These are phyloP conservation scores for Pseudozyma sp. DNA, from an alignment of 1,284 basidiomycete species.

Conservation along the genomic window DNA sequence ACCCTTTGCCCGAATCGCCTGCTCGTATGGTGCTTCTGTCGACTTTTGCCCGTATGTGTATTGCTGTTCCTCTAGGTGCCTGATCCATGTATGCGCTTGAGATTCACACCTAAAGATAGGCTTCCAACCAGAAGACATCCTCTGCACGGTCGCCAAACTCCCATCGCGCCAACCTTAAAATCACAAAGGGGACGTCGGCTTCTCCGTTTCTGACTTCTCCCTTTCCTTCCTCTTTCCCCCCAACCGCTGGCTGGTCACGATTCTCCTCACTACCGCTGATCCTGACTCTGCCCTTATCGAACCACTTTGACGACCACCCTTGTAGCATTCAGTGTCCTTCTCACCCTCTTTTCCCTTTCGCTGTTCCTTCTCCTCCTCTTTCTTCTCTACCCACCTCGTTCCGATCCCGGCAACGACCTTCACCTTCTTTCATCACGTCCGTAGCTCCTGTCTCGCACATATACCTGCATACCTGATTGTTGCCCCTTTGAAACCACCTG, in stretches of 20 bases:
- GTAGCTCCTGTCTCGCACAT: constrained; percentile 23
- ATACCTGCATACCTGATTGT: constrained; percentile 18
- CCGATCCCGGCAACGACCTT: not conserved
- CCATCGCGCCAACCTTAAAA: constrained; percentile 17
- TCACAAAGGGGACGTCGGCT: constrained; percentile 18
- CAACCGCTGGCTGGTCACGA: constrained; percentile 27
- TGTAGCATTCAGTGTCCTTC: constrained; percentile 16
- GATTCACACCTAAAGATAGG: not conserved
- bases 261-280: constrained; percentile 2
- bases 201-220: not conserved
- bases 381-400: not conserved
- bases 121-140: not conserved
- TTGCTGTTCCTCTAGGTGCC: constrained; percentile 7
- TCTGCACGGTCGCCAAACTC: not conserved
- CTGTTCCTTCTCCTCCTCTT: not conserved
- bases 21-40: not conserved
- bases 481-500: not conserved
- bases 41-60: not conserved
- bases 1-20: not conserved
- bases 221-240: constrained; percentile 2
- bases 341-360: not conserved
- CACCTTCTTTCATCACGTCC: constrained; percentile 19
- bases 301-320: constrained; percentile 4
- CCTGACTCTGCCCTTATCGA: not conserved
- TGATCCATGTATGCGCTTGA: constrained; percentile 19